Evolutionary conservation across 768 basidiomycete genomes (phyloP), one percentile per base, ranked within the genome.

Genomic region (Cyclocybe aegerita): DNA sequence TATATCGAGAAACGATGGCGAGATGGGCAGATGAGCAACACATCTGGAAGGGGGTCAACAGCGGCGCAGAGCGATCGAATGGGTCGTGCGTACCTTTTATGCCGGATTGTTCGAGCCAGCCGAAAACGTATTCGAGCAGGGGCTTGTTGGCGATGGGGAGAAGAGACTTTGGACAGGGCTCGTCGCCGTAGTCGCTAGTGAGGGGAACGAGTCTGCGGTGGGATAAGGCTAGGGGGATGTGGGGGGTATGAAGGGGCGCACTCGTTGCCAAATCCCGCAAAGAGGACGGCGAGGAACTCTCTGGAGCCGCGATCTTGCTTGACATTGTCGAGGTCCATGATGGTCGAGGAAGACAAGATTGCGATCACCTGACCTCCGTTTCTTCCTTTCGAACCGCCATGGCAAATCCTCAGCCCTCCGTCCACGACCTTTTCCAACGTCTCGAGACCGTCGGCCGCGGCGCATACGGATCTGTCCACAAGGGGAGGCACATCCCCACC

Each of bases 361-460:
- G 33, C 36, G 44, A 4, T 54, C 56, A 60, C 53, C 50, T 59
- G 58, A 55, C 45, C 17, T 1, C 11, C 36, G 14, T n/a, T 34
- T 30, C 44, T 23, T 51, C 39, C 29, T 35, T 51, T 37, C 54
- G 45, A 11, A 53, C 52, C 51, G 53, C 56, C 48, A 71, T 72
- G 68, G 63, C 23, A 23, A 23, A 23, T 23, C 23, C 76, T 44
- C 81, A 83, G 57, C 75, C 70, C 37, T 81, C 83, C 36, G 88
- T 90, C 29, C 88, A 89, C 69, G 82, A 89, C 60, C 81, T 92
- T 58, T 92, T 88, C 70, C 75, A 83, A 65, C 86, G 91, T 62
- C 82, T 95, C 37, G 92, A 96, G 68, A 88, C 91, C n/a, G 79
- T 96, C 32, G 95, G 96, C 31, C 94, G 93, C 69, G 96, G 95